Evolutionary conservation across 1,139 yeast species (phyloP).

Genomic region (Pneumocystis oryctolagi): DNA sequence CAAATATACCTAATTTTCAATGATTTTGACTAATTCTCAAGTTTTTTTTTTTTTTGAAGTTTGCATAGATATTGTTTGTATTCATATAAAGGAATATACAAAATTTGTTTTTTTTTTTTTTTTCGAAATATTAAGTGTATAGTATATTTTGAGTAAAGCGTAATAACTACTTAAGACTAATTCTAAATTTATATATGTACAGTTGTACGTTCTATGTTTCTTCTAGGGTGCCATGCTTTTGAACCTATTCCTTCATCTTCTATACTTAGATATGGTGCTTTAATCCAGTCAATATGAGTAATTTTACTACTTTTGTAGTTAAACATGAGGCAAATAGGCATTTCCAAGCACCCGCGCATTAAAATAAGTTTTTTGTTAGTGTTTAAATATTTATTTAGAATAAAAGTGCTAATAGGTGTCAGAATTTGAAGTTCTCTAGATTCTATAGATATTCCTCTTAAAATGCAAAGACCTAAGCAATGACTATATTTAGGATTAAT

Average conservation of each 20-base stretch:
- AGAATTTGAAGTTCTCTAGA: constrained; percentile 5
- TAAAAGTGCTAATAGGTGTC: constrained; percentile 6
- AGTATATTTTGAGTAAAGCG: not conserved
- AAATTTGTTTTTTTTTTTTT: not conserved
- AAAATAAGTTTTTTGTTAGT: constrained; percentile 3
- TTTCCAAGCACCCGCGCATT: constrained; percentile 8
- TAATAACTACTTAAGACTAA: not conserved
- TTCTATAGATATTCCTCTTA: constrained; percentile 7
- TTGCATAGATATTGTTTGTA: not conserved
- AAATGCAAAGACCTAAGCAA: constrained; percentile 8
- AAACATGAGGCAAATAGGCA: constrained; percentile 7
- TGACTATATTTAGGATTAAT: constrained; percentile 5
- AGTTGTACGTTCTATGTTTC: constrained; percentile 1
- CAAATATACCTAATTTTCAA: not conserved
- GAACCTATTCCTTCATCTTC: constrained; percentile 8
- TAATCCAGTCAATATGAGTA: not conserved
- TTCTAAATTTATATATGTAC: not conserved
- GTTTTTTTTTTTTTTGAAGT: not conserved
- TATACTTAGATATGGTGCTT: constrained; percentile 5
- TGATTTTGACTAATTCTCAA: not conserved
- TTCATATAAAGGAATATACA: not conserved
- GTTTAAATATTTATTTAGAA: not conserved
- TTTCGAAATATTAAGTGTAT: not conserved
- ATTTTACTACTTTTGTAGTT: not conserved
- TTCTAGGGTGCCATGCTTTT: not conserved